Evolutionary conservation across 306 rosid species (phyloP), one percentile per base, ranked within the genome.

Genomic region (Oxytropis ochrocephala): DNA sequence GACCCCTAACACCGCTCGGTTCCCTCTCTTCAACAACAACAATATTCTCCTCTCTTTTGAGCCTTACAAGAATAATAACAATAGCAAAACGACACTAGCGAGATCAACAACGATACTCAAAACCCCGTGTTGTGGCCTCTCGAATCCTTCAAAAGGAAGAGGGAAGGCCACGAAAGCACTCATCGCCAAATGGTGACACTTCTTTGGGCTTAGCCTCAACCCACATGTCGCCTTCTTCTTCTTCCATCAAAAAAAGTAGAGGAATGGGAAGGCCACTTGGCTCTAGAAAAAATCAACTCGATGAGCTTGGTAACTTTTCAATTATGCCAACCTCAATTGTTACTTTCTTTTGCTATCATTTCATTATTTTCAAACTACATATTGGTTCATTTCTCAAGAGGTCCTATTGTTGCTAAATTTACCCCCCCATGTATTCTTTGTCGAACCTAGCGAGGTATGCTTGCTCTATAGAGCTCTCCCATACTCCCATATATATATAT

Each of bases 101-200:
- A 24, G 3, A 24, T 1, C 29, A 24, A 72, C 58, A 46, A 7
- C 38, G 5, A 2, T 42, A 60, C 1, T 4, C 77, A 69, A 81
- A 79, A 75, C 81, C 89, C 0, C 72, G 83, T 0, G 88, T 83
- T 5, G 39, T 5, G 11, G 66, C 59, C 75, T 62, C 83, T 5
- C n/a, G 96, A 87, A 19, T 69, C 86, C 5, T 78, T 63, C 0
- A 91, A 87, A 80, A 91, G 81, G 82, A 91, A 85, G 84, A 83
- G 97, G 97, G 97, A 12, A 80, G 97, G 12, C 97, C 97, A 1
- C 84, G 95, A 41, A 91, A 91, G 72, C 82, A 85, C 72, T 85
- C 91, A 0, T 83, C 92, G 3, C 3, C 29, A 0, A 94, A 89
- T n/a, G 97, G 88, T 50, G 82, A 79, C 86, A 91, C 85, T 81